Evolutionary conservation across 73 alveolate species (phyloP).

Genomic region (Paramecium pentaurelia): DNA sequence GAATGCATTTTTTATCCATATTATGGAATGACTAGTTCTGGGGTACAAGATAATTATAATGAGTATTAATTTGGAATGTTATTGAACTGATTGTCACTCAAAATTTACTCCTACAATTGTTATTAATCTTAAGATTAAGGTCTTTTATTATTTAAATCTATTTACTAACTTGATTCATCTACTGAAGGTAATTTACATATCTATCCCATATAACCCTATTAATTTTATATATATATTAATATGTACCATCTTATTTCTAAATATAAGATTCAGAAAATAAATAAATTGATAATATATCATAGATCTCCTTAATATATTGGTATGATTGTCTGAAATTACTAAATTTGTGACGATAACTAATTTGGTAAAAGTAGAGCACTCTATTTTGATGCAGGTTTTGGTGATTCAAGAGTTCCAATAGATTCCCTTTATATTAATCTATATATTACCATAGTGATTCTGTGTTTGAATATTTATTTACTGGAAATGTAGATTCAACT

Average conservation of each 20-base stretch:
- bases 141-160: not conserved
- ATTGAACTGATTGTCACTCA: not conserved
- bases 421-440: not conserved
- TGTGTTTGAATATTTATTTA: not conserved
- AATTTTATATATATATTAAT: not conserved
- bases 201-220: not conserved
- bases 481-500: not conserved
- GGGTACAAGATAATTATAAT: not conserved
- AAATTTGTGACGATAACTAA: not conserved
- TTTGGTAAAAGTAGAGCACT: not conserved
- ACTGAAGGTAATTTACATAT: not conserved
- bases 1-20: not conserved
- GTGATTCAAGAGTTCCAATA: slow-evolving; percentile 25
- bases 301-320: not conserved
- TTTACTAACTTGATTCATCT: not conserved
- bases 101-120: not conserved
- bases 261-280: not conserved
- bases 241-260: not conserved
- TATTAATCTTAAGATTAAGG: not conserved
- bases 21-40: not conserved
- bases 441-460: not conserved
- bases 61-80: not conserved
- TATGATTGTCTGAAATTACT: not conserved
- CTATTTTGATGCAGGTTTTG: not conserved
- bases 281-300: not conserved